Evolutionary conservation across 2,329 filamentous ascomycete species (phyloP).

Genomic region (Penicillium sp.): DNA sequence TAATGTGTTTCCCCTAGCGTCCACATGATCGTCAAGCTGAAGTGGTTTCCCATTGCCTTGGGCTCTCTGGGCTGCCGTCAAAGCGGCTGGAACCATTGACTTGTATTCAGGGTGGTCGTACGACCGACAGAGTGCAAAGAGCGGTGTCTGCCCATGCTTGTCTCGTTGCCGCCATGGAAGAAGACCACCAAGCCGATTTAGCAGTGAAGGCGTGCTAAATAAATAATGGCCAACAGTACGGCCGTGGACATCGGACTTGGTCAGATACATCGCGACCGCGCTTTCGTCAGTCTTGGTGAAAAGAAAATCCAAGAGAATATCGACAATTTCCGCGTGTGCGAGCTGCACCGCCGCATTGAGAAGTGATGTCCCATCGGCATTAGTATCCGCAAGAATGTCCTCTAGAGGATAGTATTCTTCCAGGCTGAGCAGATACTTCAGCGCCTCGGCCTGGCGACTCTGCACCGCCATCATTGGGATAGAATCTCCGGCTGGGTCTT

Average conservation of each 20-base stretch:
- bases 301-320: conserved; percentile 70
- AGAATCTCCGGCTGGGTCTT: conserved; percentile 71
- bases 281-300: conserved; percentile 55
- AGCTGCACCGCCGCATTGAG: conserved; percentile 87
- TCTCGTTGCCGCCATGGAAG: conserved; percentile 89
- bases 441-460: conserved; percentile 64
- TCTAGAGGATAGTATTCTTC: conserved; percentile 70
- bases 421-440: conserved; percentile 76
- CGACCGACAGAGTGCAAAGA: conserved; percentile 91
- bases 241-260: conserved; percentile 75
- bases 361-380: conserved; percentile 85
- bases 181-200: conserved; percentile 69
- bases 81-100: conserved; percentile 78
- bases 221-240: conserved; percentile 93
- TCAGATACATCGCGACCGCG: conserved; percentile 65
- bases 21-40: conserved; percentile 88
- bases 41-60: conserved; percentile 78
- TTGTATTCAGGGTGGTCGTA: conserved; percentile 90
- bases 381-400: conserved; percentile 75
- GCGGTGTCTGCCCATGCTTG: conserved; percentile 94
- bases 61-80: conserved; percentile 67
- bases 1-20: conserved; percentile 87
- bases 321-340: conserved; percentile 70
- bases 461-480: conserved; percentile 84
- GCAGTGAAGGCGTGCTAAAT: conserved; percentile 82